Evolutionary conservation across 768 basidiomycete species (phyloP).

Genomic region (Candolleomyces eurysporus): DNA sequence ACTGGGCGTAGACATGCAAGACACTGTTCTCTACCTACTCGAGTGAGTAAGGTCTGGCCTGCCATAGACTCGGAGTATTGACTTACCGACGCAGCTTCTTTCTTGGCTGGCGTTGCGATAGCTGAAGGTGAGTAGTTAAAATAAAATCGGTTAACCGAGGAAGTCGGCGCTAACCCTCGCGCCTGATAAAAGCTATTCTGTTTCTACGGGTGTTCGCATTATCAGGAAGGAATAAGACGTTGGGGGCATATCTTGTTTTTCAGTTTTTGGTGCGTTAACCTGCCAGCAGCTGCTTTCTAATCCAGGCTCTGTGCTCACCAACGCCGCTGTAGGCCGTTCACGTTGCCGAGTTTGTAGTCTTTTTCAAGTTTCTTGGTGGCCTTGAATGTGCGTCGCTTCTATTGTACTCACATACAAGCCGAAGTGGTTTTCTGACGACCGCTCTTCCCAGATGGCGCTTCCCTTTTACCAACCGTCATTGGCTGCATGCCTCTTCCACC

Average conservation of each 20-base stretch:
- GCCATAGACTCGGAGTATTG: not conserved
- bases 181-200: not conserved
- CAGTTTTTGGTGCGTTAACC: not conserved
- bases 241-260: not conserved
- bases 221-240: not conserved
- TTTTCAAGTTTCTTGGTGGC: not conserved
- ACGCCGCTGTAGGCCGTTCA: not conserved
- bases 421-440: not conserved
- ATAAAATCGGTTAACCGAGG: not conserved
- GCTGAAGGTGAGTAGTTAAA: not conserved
- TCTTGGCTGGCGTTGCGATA: not conserved
- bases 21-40: not conserved
- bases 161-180: not conserved
- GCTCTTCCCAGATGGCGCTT: not conserved
- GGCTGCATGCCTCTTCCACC: not conserved
- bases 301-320: not conserved
- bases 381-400: not conserved
- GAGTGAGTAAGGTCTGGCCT: not conserved
- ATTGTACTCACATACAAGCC: not conserved
- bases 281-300: not conserved
- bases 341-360: not conserved
- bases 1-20: not conserved
- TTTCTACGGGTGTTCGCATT: not conserved
- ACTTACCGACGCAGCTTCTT: not conserved
- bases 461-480: not conserved